Conservation (phyloP, 2,329 filamentous ascomycete species). For the Monosporascus sp. region DNA sequence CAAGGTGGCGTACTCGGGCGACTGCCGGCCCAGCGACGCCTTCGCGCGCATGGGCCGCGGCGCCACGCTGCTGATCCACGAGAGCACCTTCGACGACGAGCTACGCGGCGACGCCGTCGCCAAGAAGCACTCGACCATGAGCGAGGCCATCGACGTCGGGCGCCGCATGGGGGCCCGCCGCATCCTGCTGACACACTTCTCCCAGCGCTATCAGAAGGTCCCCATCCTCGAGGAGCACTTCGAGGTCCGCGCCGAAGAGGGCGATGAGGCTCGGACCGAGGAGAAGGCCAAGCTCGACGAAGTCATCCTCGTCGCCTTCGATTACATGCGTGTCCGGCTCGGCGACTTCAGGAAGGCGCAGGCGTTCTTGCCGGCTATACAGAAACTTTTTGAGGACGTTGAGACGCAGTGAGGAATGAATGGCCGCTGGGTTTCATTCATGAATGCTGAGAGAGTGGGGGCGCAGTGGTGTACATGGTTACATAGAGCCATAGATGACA, state of each 20-base stretch:
- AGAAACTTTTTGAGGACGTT: slow-evolving; percentile 22
- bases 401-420: slow-evolving; percentile 4
- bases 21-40: slow-evolving; percentile 70
- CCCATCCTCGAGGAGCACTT: slow-evolving; percentile 41
- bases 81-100: slow-evolving; percentile 93
- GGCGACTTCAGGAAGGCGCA: slow-evolving; percentile 28
- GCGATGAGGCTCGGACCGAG: slow-evolving; percentile 13
- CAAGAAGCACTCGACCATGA: slow-evolving; percentile 87
- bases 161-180: slow-evolving; percentile 72
- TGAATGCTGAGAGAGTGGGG: too few species aligned
- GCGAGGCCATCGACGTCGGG: slow-evolving; percentile 76
- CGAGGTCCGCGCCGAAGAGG: slow-evolving; percentile 17
- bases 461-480: too few species aligned
- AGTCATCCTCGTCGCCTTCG: slow-evolving; percentile 69
- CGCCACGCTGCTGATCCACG: slow-evolving; percentile 83
- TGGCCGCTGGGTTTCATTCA: not conserved
- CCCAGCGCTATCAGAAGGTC: slow-evolving; percentile 82
- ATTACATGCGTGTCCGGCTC: slow-evolving; percentile 65
- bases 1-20: slow-evolving; percentile 88
- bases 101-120: slow-evolving; percentile 69
- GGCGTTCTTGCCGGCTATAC: slow-evolving; percentile 25
- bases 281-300: slow-evolving; percentile 35
- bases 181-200: slow-evolving; percentile 89
- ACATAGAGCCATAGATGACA: too few species aligned
- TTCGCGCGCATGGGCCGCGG: slow-evolving; percentile 69